A percentile compares a stretch with the other conserved stretches of the same genome.
Conservation (phyloP, 257 asterid genomes). For the Lycium barbarum region DNA sequence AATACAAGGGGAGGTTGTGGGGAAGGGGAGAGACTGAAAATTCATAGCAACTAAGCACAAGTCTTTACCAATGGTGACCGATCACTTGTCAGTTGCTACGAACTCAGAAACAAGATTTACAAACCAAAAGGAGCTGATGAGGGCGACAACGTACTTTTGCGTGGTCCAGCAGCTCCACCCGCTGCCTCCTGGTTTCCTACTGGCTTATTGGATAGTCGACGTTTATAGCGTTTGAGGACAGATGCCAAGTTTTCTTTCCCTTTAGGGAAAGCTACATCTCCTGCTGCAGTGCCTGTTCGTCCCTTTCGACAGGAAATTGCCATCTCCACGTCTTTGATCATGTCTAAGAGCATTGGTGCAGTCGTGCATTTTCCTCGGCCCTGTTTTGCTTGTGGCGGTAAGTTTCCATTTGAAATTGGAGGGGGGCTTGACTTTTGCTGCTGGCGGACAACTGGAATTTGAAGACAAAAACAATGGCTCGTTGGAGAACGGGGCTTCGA, state of each 20-base stretch:
- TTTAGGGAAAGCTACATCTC: constrained; percentile 98
- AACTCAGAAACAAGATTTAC: constrained; percentile 41
- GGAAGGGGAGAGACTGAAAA: background rate
- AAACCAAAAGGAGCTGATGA: constrained; percentile 43
- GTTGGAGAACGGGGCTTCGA: constrained; percentile 71
- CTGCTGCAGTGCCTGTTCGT: constrained; percentile 97
- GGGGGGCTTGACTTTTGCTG: constrained; percentile 65
- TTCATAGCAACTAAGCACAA: constrained; percentile 36
- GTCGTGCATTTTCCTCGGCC: constrained; percentile 84
- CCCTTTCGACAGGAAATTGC: constrained; percentile 96
- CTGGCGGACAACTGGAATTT: constrained; percentile 66
- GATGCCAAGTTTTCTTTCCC: constrained; percentile 92
- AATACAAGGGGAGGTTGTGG: background rate
- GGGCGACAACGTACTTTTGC: constrained; percentile 43
- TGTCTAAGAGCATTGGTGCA: constrained; percentile 70
- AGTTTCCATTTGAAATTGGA: constrained; percentile 55
- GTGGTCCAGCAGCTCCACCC: constrained; percentile 37
- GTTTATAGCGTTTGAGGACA: constrained; percentile 90
- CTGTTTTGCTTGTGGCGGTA: constrained; percentile 58
- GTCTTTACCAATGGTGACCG: constrained; percentile 15
- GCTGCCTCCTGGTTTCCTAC: constrained; percentile 47
- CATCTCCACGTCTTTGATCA: constrained; percentile 73
- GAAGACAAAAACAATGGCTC: constrained; percentile 90
- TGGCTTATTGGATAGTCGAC: constrained; percentile 75
- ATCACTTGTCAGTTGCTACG: constrained; percentile 35